Conservation (phyloP, 2,329 filamentous ascomycete genomes). For the Zymoseptoria ardabiliae region DNA sequence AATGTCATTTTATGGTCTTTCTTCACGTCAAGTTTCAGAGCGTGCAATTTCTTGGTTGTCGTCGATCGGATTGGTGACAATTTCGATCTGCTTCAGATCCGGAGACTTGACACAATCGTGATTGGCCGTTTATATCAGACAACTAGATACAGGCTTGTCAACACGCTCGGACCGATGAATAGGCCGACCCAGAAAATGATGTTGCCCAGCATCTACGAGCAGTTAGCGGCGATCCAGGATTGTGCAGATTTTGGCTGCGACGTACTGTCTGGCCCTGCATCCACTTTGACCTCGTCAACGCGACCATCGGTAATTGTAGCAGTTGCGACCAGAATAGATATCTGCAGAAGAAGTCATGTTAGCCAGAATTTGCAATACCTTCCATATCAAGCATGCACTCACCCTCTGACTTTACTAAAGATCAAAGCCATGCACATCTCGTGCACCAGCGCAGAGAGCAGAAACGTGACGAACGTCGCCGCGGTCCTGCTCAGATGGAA, state of each 20-base stretch:
- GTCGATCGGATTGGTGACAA: neutral
- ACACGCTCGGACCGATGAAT: conserved; percentile 65
- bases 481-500: conserved; percentile 62
- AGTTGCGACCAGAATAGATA: conserved; percentile 69
- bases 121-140: conserved; percentile 4
- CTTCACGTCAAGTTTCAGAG: neutral
- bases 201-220: conserved; percentile 53
- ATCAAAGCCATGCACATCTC: conserved; percentile 75
- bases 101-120: neutral
- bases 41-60: neutral
- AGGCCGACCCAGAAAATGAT: conserved; percentile 71
- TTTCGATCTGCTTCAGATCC: neutral
- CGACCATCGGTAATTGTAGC: conserved; percentile 64
- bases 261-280: conserved; percentile 48
- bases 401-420: conserved; percentile 66
- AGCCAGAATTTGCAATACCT: neutral
- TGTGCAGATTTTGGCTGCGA: too few species aligned
- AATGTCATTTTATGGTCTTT: neutral
- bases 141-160: conserved; percentile 46
- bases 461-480: conserved; percentile 69
- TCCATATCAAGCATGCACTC: neutral
- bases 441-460: conserved; percentile 63
- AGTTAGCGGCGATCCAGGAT: too few species aligned
- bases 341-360: neutral
- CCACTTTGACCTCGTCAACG: conserved; percentile 58